Percentiles rank a stretch among this genome's conserved stretches.
Evolutionary conservation across 2,329 filamentous ascomycete genomes (phyloP).

Genomic region (Massarina eburnea): DNA sequence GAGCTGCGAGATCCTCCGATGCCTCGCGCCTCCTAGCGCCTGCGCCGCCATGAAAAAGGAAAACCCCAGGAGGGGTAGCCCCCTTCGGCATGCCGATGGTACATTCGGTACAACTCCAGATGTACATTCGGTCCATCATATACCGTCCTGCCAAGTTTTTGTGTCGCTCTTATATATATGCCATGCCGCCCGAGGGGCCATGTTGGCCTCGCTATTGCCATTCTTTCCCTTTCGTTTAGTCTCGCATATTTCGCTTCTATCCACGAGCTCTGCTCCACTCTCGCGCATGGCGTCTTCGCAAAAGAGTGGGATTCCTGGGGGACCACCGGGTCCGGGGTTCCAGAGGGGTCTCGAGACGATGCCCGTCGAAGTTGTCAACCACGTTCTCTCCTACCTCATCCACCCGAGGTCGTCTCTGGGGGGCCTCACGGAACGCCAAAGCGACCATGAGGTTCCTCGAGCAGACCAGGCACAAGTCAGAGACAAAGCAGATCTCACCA

Average conservation of each 20-base stretch:
- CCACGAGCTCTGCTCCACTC: background rate
- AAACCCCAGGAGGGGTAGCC: slow-evolving; percentile 7
- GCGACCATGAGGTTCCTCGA: slow-evolving; percentile 20
- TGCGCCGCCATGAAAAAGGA: slow-evolving; percentile 12
- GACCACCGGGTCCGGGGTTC: background rate
- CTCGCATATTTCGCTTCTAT: background rate
- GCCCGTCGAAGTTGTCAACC: slow-evolving; percentile 29
- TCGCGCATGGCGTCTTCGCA: background rate
- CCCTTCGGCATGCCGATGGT: slow-evolving; percentile 17
- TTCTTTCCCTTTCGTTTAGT: background rate
- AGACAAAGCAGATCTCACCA: slow-evolving; percentile 20
- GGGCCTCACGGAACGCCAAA: slow-evolving; percentile 31
- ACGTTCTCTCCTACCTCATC: slow-evolving; percentile 32
- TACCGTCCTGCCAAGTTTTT: slow-evolving; percentile 6
- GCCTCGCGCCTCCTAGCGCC: slow-evolving; percentile 3
- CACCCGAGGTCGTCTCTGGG: slow-evolving; percentile 31
- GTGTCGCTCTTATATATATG: background rate
- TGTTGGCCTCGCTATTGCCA: background rate
- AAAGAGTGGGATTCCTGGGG: background rate
- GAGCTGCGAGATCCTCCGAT: slow-evolving; percentile 5
- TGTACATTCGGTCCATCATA: background rate
- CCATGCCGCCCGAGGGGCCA: too few relatives aligned
- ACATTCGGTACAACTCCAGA: slow-evolving; percentile 7
- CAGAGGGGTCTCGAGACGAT: slow-evolving; percentile 24
- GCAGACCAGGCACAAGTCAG: slow-evolving; percentile 20